Evolutionary conservation across 352 stramenopile species (phyloP), one percentile per base, ranked within the genome.

Genomic region (Globisporangium solare): DNA sequence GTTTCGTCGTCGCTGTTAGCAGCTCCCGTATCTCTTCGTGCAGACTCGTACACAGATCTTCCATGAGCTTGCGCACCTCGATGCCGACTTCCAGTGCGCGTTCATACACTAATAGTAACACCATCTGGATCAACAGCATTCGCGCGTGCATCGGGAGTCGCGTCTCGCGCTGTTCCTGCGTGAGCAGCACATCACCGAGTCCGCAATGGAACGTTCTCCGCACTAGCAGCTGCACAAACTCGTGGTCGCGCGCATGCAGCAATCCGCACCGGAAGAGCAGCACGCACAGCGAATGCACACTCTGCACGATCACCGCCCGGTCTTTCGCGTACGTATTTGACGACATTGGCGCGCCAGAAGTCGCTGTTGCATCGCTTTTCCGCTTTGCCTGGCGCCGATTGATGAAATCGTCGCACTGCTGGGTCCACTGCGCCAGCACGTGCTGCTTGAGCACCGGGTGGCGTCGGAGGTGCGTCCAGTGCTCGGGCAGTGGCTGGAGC

Each of bases 401-500:
- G 5, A 35, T 42, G 41, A 49, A 47, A 61, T 73, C 37, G 27
- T 58, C 56, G 53, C 58, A 53, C 64, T 62, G 17, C 11, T 20
- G 1, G 10, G 50, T 41, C 51, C 73, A 85, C 27, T 69, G 56
- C 10, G 32, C 40, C 48, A 85, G 67, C 39, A 85, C 58, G 18
- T 79, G 60, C 20, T 71, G 72, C 58, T 75, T 79, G 41, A 85
- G 72, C 52, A 85, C 74, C 1, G 74, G 70, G 53, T 68, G 73
- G 3, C 63, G 74, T 11, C 17, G 56, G 54, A 83, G 45, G 43
- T 68, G 43, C 0, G 60, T 66, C 72, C 72, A 57, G 46, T 62
- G 47, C 46, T 51, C 24, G 20, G 50, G 27, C 56, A 58, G 39
- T 15, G 50, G 40, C 49, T 59, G 40, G 42, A 70, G 54, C 47